Conservation (phyloP, 495 filamentous ascomycete genomes). For the Sporormia fimetaria region DNA sequence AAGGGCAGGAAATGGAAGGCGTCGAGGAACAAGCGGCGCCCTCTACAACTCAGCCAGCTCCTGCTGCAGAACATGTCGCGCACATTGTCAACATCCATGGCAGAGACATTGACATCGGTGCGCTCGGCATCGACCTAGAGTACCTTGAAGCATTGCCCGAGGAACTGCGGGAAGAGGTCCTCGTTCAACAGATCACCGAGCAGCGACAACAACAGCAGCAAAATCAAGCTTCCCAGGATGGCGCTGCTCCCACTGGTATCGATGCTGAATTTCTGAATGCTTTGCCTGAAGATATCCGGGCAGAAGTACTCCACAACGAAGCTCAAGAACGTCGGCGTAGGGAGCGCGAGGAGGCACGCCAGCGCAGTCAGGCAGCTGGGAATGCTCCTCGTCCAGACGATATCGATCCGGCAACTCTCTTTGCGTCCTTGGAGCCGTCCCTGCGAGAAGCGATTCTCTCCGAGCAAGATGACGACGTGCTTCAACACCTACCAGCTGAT, state of each 20-base stretch:
- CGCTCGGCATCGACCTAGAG: slow-evolving; percentile 82
- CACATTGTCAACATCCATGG: slow-evolving; percentile 69
- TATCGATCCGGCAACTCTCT: slow-evolving; percentile 86
- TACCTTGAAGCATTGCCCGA: slow-evolving; percentile 92
- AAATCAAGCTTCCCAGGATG: slow-evolving; percentile 52
- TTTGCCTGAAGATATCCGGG: slow-evolving; percentile 75
- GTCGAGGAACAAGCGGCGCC: too few species aligned
- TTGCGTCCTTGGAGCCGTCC: slow-evolving; percentile 77
- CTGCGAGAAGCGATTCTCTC: slow-evolving; percentile 77
- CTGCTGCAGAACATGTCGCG: slow-evolving; percentile 23
- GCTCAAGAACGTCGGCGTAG: slow-evolving; percentile 77
- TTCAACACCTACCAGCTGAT: slow-evolving; percentile 74
- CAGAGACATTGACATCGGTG: slow-evolving; percentile 79
- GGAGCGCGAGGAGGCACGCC: slow-evolving; percentile 65
- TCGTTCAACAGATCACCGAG: slow-evolving; percentile 74
- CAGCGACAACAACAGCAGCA: slow-evolving; percentile 47
- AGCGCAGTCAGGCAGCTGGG: slow-evolving; percentile 41
- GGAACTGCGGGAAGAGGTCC: slow-evolving; percentile 88
- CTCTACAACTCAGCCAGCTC: too few species aligned
- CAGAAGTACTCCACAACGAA: slow-evolving; percentile 84
- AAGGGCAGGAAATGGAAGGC: slow-evolving; percentile 71
- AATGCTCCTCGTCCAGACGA: slow-evolving; percentile 58
- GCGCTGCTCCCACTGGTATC: slow-evolving; percentile 76
- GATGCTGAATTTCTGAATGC: slow-evolving; percentile 92
- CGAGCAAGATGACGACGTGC: slow-evolving; percentile 80